Percentiles rank a stretch among this genome's conserved stretches.
Evolutionary conservation across 2,329 filamentous ascomycete species (phyloP).

Genomic region (Verticillium dahliae): DNA sequence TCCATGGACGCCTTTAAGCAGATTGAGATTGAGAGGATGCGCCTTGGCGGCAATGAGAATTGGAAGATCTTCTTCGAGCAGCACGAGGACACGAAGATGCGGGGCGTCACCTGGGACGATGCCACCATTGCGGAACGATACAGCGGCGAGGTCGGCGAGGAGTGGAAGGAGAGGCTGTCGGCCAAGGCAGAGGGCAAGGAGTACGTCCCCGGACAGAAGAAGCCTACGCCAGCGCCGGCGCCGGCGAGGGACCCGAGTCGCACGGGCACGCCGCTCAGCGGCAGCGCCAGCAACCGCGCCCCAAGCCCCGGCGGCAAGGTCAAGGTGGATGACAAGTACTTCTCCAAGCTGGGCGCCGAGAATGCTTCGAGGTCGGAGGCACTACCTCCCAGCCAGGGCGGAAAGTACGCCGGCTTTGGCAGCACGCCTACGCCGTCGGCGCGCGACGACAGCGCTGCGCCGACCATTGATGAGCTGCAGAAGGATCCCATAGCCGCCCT

Average conservation of each 20-base stretch:
- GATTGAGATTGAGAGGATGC: slow-evolving; percentile 88
- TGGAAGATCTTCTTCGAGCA: slow-evolving; percentile 85
- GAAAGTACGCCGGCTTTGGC: slow-evolving; percentile 88
- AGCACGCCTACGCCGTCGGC: slow-evolving; percentile 58
- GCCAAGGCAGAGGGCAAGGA: slow-evolving; percentile 84
- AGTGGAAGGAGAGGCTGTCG: slow-evolving; percentile 86
- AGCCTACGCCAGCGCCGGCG: slow-evolving; percentile 27
- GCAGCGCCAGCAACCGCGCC: slow-evolving; percentile 28
- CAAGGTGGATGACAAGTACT: slow-evolving; percentile 80
- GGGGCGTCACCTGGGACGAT: slow-evolving; percentile 71
- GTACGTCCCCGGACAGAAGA: slow-evolving; percentile 70
- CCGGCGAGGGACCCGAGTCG: slow-evolving; percentile 29
- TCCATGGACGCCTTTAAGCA: slow-evolving; percentile 99
- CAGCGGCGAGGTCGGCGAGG: slow-evolving; percentile 82
- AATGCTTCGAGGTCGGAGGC: slow-evolving; percentile 71
- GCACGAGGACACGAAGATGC: slow-evolving; percentile 59
- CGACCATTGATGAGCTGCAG: slow-evolving; percentile 80
- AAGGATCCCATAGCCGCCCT: slow-evolving; percentile 84
- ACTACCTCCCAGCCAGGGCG: slow-evolving; percentile 81
- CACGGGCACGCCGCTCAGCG: slow-evolving; percentile 33
- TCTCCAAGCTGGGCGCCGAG: slow-evolving; percentile 74
- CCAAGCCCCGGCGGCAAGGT: slow-evolving; percentile 41
- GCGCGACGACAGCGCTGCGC: slow-evolving; percentile 40
- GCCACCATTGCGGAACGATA: slow-evolving; percentile 88
- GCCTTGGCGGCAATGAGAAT: slow-evolving; percentile 79